A percentile compares a stretch with the other conserved stretches of the same genome.
Conservation (phyloP, 1,284 basidiomycete species). For the Heterobasidion annosum region DNA sequence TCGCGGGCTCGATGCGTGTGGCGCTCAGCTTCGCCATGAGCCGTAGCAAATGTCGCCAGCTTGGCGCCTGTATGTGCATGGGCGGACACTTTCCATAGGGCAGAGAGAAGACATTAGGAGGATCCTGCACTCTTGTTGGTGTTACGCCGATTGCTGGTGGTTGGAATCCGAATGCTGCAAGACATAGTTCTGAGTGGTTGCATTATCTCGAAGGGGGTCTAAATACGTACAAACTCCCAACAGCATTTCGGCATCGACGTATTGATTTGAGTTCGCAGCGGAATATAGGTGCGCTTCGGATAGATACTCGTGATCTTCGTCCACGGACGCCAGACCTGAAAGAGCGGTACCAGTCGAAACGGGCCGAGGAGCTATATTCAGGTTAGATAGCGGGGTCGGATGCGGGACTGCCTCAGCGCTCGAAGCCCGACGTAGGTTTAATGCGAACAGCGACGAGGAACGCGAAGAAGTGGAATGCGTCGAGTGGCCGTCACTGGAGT, state of each 20-base stretch:
- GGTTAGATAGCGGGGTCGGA: neutral
- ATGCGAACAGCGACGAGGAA: neutral
- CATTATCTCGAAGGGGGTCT: neutral
- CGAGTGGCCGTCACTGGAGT: neutral
- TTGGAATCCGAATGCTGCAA: slow-evolving; percentile 53
- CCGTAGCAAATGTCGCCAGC: slow-evolving; percentile 63
- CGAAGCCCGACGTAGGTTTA: neutral
- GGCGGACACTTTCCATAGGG: slow-evolving; percentile 59
- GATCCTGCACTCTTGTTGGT: slow-evolving; percentile 34
- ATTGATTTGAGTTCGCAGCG: slow-evolving; percentile 37
- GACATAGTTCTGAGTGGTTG: neutral
- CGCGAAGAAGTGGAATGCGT: neutral
- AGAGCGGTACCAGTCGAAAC: slow-evolving; percentile 1
- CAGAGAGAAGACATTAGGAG: slow-evolving; percentile 60
- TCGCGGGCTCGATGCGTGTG: slow-evolving; percentile 58
- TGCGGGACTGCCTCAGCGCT: slow-evolving; percentile 1
- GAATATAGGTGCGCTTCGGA: neutral
- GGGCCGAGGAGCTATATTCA: slow-evolving; percentile 2
- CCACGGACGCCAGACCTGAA: slow-evolving; percentile 1
- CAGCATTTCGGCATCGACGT: slow-evolving; percentile 52
- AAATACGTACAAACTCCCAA: slow-evolving; percentile 46
- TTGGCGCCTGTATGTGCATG: slow-evolving; percentile 62
- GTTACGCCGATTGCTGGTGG: slow-evolving; percentile 44
- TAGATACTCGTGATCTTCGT: slow-evolving; percentile 8
- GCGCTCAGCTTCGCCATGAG: slow-evolving; percentile 62